Percentiles rank a stretch among this genome's conserved stretches.
Conservation (phyloP, 2,329 filamentous ascomycete species). For the Corniculantispora saksenae region DNA sequence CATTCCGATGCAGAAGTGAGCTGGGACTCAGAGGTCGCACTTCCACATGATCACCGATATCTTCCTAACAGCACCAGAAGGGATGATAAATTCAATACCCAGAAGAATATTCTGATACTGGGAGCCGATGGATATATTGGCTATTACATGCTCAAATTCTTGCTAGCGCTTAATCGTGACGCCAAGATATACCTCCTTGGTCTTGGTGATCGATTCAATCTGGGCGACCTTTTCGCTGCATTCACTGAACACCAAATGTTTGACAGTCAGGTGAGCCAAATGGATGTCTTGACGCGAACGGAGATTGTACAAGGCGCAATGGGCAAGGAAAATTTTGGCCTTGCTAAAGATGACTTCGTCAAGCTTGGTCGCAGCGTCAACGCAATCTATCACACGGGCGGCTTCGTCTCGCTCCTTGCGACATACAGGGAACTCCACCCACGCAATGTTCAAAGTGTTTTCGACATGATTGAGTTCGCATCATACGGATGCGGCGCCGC, state of each 20-base stretch:
- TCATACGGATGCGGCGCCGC: slow-evolving; percentile 19
- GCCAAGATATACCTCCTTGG: background rate
- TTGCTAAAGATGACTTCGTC: slow-evolving; percentile 26
- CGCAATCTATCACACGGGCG: slow-evolving; percentile 30
- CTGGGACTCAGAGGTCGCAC: slow-evolving; percentile 2
- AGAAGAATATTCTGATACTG: background rate
- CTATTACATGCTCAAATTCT: slow-evolving; percentile 2
- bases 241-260: slow-evolving; percentile 27
- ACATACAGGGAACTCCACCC: slow-evolving; percentile 27
- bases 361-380: slow-evolving; percentile 26
- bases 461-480: slow-evolving; percentile 29
- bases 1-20: background rate
- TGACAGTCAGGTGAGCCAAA: slow-evolving; percentile 18
- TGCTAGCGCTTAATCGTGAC: background rate
- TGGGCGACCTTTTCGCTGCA: slow-evolving; percentile 19
- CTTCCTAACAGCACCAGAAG: background rate
- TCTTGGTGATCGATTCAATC: slow-evolving; percentile 2
- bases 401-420: slow-evolving; percentile 30
- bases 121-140: slow-evolving; percentile 10
- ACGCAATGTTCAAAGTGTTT: slow-evolving; percentile 27
- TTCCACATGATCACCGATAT: slow-evolving; percentile 4
- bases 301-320: slow-evolving; percentile 25
- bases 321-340: slow-evolving; percentile 26
- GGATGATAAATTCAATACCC: background rate
- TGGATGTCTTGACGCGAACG: slow-evolving; percentile 20